phyloP scores from a whole-genome alignment of 306 rosid genomes.

The Acacia melanoxylon region DNA sequence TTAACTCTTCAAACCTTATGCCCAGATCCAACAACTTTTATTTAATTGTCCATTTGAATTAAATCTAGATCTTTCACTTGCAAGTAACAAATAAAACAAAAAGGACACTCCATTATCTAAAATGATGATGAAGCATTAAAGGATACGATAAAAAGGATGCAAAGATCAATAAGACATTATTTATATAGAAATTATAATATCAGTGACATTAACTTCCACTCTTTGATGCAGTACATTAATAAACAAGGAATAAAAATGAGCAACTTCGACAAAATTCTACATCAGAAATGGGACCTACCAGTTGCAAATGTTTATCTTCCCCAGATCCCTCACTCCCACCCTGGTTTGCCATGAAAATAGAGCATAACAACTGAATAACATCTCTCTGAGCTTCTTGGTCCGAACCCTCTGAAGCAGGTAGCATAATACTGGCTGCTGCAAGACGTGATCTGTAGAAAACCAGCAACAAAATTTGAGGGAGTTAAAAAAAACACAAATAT shows the following conservation, averaged over 20 bases:
- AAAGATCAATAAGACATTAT: not conserved
- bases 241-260: slow-evolving; percentile 5
- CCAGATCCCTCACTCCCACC: slow-evolving; percentile 74
- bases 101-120: slow-evolving; percentile 18
- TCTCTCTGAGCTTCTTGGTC: slow-evolving; percentile 51
- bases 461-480: slow-evolving; percentile 17
- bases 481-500: not conserved
- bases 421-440: slow-evolving; percentile 46
- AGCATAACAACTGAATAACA: slow-evolving; percentile 65
- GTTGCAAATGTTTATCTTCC: slow-evolving; percentile 50
- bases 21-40: slow-evolving; percentile 5
- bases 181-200: not conserved
- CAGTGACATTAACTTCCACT: not conserved
- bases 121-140: slow-evolving; percentile 6
- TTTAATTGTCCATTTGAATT: slow-evolving; percentile 6
- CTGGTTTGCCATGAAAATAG: slow-evolving; percentile 90
- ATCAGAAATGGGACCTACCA: slow-evolving; percentile 51
- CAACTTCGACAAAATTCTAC: not conserved
- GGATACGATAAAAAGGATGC: slow-evolving; percentile 9
- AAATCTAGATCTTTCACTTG: not conserved
- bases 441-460: slow-evolving; percentile 47
- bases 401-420: slow-evolving; percentile 49
- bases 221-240: slow-evolving; percentile 12
- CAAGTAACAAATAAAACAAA: not conserved
- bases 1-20: not conserved